Evolutionary conservation across 2,329 filamentous ascomycete genomes (phyloP).

Genomic region (Nigrospora sphaerica): DNA sequence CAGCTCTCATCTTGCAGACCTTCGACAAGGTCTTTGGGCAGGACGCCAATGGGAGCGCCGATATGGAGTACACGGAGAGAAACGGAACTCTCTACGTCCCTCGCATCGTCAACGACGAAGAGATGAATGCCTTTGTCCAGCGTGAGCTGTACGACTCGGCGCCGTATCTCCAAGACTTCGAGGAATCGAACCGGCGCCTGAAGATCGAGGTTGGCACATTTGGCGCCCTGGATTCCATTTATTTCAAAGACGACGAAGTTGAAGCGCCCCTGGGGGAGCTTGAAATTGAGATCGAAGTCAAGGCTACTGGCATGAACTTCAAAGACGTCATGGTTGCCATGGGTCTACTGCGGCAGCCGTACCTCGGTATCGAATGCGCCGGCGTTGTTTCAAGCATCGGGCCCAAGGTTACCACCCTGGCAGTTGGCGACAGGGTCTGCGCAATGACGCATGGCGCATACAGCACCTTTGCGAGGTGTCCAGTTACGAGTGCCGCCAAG

Average conservation of each 20-base stretch:
- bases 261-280: slow-evolving; percentile 20
- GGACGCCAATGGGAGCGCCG: slow-evolving; percentile 8
- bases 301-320: slow-evolving; percentile 20
- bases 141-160: slow-evolving; percentile 11
- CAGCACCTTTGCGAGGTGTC: slow-evolving; percentile 17
- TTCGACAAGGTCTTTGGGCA: slow-evolving; percentile 1
- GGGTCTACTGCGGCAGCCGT: slow-evolving; percentile 14
- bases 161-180: slow-evolving; percentile 12
- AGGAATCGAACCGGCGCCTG: slow-evolving; percentile 6
- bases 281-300: slow-evolving; percentile 22
- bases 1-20: slow-evolving; percentile 7
- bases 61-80: slow-evolving; percentile 14
- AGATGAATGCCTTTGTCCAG: slow-evolving; percentile 14
- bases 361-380: slow-evolving; percentile 19
- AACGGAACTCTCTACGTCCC: slow-evolving; percentile 12
- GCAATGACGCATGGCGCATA: slow-evolving; percentile 30
- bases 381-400: slow-evolving; percentile 18
- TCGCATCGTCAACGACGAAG: slow-evolving; percentile 11
- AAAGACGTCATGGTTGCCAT: slow-evolving; percentile 18
- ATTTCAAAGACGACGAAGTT: slow-evolving; percentile 7
- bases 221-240: slow-evolving; percentile 8
- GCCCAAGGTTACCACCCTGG: slow-evolving; percentile 9
- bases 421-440: slow-evolving; percentile 19
- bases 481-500: slow-evolving; percentile 18
- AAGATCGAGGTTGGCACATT: slow-evolving; percentile 5